phyloP scores from a whole-genome alignment of 1,139 yeast species.

The Protomyces inundatus region DNA sequence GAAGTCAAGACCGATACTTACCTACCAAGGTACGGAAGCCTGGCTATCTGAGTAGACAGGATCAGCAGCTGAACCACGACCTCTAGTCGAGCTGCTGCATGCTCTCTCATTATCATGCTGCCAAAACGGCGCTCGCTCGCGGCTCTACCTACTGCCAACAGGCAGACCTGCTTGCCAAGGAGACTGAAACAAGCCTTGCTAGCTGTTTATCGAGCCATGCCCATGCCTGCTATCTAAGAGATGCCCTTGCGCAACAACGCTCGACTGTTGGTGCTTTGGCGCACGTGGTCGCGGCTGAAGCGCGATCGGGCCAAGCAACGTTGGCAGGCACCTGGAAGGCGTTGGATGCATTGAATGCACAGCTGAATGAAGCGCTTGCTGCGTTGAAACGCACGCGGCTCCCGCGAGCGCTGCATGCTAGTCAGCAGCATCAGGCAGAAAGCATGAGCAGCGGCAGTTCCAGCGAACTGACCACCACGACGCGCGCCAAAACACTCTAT shows the following conservation, averaged over 20 bases:
- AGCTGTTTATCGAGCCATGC: not conserved
- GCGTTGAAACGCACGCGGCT: not conserved
- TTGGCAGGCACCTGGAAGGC: not conserved
- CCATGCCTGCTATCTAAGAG: slow-evolving; percentile 1
- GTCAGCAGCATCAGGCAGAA: not conserved
- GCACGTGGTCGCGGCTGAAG: not conserved
- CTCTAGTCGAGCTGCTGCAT: not conserved
- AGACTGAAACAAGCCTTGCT: not conserved
- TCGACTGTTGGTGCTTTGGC: slow-evolving; percentile 1
- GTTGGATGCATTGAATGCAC: slow-evolving; percentile 5
- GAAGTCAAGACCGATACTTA: not conserved
- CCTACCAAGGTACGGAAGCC: not conserved
- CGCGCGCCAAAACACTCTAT: slow-evolving; percentile 6
- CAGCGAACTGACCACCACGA: not conserved
- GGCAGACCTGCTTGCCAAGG: slow-evolving; percentile 3
- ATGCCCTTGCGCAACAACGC: slow-evolving; percentile 4
- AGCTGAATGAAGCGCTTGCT: slow-evolving; percentile 11
- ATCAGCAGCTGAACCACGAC: not conserved
- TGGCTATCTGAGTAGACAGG: not conserved
- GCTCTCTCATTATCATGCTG: slow-evolving; percentile 10
- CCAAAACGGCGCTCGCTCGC: slow-evolving; percentile 12
- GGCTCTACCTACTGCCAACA: slow-evolving; percentile 4
- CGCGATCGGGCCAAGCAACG: not conserved
- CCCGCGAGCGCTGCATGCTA: not conserved
- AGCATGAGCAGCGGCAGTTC: not conserved